These are phyloP conservation scores for Neofusicoccum cordaticola DNA, from an alignment of 2,329 filamentous ascomycete genomes.

Conservation along the genomic window DNA sequence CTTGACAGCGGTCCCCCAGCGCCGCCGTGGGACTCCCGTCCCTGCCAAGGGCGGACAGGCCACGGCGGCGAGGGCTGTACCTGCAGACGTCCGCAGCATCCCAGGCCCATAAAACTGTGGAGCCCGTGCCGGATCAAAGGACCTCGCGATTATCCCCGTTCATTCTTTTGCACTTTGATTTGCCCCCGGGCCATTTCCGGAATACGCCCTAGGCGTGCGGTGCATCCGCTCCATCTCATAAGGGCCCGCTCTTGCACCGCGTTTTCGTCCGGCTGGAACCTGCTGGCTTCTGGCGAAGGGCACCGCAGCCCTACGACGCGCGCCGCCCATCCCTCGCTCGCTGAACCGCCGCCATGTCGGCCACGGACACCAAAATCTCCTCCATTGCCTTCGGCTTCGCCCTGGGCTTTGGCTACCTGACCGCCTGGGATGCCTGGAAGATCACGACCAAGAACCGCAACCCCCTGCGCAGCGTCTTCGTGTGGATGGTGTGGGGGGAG, in stretches of 20 bases:
- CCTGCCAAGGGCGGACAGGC: neutral
- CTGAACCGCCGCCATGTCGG: neutral
- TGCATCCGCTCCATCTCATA: neutral
- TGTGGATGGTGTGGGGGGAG: conserved; percentile 48
- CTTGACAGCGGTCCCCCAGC: neutral
- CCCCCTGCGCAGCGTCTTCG: conserved; percentile 26
- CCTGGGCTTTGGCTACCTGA: conserved; percentile 16
- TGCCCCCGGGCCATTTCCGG: neutral
- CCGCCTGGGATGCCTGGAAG: conserved; percentile 10
- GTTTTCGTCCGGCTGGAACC: neutral
- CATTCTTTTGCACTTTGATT: neutral
- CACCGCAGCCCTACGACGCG: neutral
- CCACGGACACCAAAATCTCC: neutral
- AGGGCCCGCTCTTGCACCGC: neutral
- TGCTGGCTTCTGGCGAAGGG: neutral
- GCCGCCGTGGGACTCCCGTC: neutral
- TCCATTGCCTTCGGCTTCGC: conserved; percentile 9
- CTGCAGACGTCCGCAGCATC: neutral
- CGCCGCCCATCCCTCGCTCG: no score
- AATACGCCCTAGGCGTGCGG: neutral
- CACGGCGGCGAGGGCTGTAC: no score
- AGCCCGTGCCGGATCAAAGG: neutral
- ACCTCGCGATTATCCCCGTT: neutral
- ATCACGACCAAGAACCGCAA: conserved; percentile 9
- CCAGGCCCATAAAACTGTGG: conserved; percentile 6